These are phyloP conservation scores for Apiospora arundinis DNA, from an alignment of 2,329 filamentous ascomycete species.

Conservation along the genomic window DNA sequence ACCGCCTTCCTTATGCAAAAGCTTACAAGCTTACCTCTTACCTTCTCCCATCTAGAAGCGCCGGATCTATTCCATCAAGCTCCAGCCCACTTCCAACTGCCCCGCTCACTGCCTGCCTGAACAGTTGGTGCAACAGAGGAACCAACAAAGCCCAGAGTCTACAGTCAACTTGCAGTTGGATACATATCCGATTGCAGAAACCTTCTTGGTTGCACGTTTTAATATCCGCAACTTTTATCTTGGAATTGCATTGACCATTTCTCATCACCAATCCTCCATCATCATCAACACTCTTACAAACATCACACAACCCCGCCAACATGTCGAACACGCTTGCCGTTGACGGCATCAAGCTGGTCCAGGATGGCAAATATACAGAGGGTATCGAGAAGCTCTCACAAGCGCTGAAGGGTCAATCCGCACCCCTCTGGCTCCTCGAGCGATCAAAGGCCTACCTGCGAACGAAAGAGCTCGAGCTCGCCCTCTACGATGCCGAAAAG, in stretches of 20 bases:
- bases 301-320: conserved; percentile 21
- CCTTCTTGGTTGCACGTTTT: not conserved
- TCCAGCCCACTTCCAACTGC: conserved; percentile 6
- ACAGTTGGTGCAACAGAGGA: not conserved
- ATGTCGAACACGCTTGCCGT: conserved; percentile 58
- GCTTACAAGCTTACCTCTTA: not conserved
- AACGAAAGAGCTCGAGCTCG: conserved; percentile 63
- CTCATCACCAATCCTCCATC: too few species aligned
- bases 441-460: conserved; percentile 81
- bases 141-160: not conserved
- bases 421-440: conserved; percentile 80
- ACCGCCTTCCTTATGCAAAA: not conserved
- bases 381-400: conserved; percentile 73
- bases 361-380: conserved; percentile 66
- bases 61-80: conserved; percentile 15
- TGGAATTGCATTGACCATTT: too few species aligned
- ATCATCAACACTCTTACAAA: not conserved
- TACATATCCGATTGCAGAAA: not conserved
- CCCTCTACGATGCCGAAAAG: conserved; percentile 73
- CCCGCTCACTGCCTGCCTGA: not conserved
- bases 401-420: conserved; percentile 70
- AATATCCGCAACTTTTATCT: not conserved
- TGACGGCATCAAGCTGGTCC: conserved; percentile 70
- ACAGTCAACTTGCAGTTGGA: not conserved
- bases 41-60: conserved; percentile 11